Percentiles rank a stretch among this genome's conserved stretches.
Conservation (phyloP, 2,329 filamentous ascomycete genomes). For the Corinectria fuckeliana region DNA sequence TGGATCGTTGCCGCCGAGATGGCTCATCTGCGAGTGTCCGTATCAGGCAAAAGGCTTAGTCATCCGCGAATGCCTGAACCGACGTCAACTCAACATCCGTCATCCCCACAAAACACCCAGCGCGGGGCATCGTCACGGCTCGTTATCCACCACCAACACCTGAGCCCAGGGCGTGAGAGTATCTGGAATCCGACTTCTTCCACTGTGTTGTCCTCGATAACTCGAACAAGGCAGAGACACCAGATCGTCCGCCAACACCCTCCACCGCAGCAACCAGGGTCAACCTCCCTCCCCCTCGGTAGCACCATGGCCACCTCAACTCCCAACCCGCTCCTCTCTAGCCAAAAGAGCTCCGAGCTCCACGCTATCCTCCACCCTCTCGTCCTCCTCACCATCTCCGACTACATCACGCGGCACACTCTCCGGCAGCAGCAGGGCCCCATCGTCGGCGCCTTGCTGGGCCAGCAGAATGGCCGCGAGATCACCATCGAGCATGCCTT, state of each 20-base stretch:
- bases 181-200: conserved; percentile 8
- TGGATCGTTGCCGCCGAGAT: conserved; percentile 17
- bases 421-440: conserved; percentile 77
- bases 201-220: not conserved
- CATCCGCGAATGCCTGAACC: conserved; percentile 2
- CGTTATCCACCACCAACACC: conserved; percentile 6
- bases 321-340: conserved; percentile 67
- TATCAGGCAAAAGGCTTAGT: conserved; percentile 15
- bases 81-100: not conserved
- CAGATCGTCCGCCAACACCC: not conserved
- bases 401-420: conserved; percentile 92
- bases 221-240: not conserved
- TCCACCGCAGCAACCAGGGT: not conserved
- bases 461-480: conserved; percentile 87
- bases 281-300: not conserved
- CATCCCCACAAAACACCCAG: conserved; percentile 4
- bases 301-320: conserved; percentile 55
- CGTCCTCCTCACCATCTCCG: conserved; percentile 93
- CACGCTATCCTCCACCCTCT: conserved; percentile 89
- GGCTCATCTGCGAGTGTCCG: not conserved
- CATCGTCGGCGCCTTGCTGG: conserved; percentile 85
- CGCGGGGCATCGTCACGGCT: conserved; percentile 15
- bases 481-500: conserved; percentile 94
- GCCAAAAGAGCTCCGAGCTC: conserved; percentile 73
- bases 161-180: conserved; percentile 14